These are phyloP conservation scores for Trichoderma asperelloides DNA, from an alignment of 495 filamentous ascomycete species.

Conservation along the genomic window DNA sequence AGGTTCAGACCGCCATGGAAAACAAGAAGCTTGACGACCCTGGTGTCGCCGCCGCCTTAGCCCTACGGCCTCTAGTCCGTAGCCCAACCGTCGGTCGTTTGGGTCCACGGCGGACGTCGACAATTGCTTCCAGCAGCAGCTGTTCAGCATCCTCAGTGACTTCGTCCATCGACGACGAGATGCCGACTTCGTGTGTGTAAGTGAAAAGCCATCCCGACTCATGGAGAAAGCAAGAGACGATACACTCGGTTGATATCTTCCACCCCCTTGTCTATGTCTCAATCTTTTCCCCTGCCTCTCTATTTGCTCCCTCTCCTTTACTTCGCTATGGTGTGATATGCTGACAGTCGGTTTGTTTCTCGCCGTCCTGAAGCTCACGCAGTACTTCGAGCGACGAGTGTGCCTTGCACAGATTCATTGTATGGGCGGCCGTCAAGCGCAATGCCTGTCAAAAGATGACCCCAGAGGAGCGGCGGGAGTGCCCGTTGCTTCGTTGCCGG, in stretches of 20 bases:
- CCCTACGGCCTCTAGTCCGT: constrained; percentile 1
- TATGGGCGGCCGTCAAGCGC: constrained; percentile 42
- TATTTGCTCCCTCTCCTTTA: not conserved
- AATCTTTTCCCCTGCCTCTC: not conserved
- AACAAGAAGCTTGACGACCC: constrained; percentile 4
- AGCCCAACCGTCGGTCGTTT: constrained; percentile 5
- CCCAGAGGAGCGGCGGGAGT: constrained; percentile 30
- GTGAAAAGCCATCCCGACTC: not conserved
- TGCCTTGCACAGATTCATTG: constrained; percentile 37
- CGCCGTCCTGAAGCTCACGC: constrained; percentile 12
- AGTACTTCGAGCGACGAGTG: constrained; percentile 35
- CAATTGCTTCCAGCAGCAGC: not conserved
- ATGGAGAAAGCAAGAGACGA: not conserved
- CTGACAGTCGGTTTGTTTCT: not conserved
- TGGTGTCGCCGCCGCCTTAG: not conserved
- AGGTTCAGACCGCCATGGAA: constrained; percentile 4
- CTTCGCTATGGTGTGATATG: not conserved
- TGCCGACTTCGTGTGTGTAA: constrained; percentile 5
- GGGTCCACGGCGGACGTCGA: constrained; percentile 2
- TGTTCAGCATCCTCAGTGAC: constrained; percentile 3
- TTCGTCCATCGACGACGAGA: constrained; percentile 2
- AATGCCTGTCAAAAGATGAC: constrained; percentile 35
- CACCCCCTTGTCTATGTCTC: not conserved
- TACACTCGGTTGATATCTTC: not conserved
- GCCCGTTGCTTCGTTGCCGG: constrained; percentile 34